Evolutionary conservation across 2,329 filamentous ascomycete species (phyloP), one percentile per base, ranked within the genome.

Genomic region (Fusarium beomiforme): DNA sequence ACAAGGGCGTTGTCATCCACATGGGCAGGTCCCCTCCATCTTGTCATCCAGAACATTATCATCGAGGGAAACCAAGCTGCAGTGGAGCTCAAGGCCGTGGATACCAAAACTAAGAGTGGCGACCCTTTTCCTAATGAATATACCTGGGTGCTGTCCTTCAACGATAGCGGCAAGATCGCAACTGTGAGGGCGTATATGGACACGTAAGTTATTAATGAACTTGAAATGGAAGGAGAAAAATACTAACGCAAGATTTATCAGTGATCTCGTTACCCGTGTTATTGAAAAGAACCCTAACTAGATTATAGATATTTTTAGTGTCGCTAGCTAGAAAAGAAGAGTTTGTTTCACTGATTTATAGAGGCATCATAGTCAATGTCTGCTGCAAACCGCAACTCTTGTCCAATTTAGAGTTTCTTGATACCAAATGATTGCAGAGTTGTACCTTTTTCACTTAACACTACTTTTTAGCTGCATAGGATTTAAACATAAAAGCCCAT

Each of bases 231-330:
- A 31, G 9, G 6, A 31, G 19, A 17, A 12, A 11, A 19, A 21
- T 29, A n/a, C 41, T 57, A 13, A 57, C 11, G 4, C 1, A 4
- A 1, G 1, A 14, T 9, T 11, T 1, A 2, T 1, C n/a, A 57
- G 54, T 5, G 54, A 57, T 26, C 54, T 57, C 37, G 42, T 57
- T 26, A 57, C 42, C 3, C 54, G 54, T 6, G 54, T 57, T 13
- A 57, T 57, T 29, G 54, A 57, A 10, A 57, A 57, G 24, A 57
- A 57, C 9, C 54, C 54, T 16, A 44, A n/a, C 10, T 57, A 57
- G 42, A 16, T 3, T 1, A 23, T 55, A 17, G 12, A 41, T 47
- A 6, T 26, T 13, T 21, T 1, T 3, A 6, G 6, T 16, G 16
- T 14, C 8, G 5, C 0, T 47, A 21, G 19, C 4, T 31, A 12